These are phyloP conservation scores for Wickerhamomyces rabaulensis DNA, from an alignment of 805 yeast genomes.

Conservation along the genomic window DNA sequence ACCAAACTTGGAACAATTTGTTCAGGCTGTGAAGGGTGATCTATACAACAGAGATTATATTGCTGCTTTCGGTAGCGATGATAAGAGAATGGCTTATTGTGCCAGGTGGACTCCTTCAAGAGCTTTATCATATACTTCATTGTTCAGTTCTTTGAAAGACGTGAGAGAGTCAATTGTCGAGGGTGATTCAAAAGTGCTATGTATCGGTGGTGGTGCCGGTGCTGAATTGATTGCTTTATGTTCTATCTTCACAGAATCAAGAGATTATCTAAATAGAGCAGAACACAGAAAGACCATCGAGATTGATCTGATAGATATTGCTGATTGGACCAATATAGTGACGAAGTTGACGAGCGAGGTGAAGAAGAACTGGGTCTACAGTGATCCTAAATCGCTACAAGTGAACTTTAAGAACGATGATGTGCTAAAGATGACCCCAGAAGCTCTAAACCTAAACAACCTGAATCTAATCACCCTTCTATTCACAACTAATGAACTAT, in stretches of 20 bases:
- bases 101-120: conserved; percentile 85
- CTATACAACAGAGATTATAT: conserved; percentile 66
- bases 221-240: conserved; percentile 67
- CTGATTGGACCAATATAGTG: conserved; percentile 66
- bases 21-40: conserved; percentile 68
- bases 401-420: conserved; percentile 32
- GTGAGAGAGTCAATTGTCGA: conserved; percentile 31
- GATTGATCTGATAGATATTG: conserved; percentile 60
- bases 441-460: conserved; percentile 21
- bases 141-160: conserved; percentile 49
- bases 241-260: conserved; percentile 42
- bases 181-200: conserved; percentile 38
- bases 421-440: conserved; percentile 27
- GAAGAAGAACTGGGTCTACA: conserved; percentile 48
- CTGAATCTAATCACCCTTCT: conserved; percentile 60
- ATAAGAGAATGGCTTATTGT: conserved; percentile 69
- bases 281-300: conserved; percentile 33
- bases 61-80: conserved; percentile 59
- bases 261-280: conserved; percentile 14
- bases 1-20: conserved; percentile 28
- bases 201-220: conserved; percentile 90
- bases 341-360: conserved; percentile 38
- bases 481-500: conserved; percentile 85
- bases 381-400: conserved; percentile 27
- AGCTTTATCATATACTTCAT: conserved; percentile 65